Base-by-base conservation (phyloP, 441 rosid species). In the Metrosideros polymorpha region DNA sequence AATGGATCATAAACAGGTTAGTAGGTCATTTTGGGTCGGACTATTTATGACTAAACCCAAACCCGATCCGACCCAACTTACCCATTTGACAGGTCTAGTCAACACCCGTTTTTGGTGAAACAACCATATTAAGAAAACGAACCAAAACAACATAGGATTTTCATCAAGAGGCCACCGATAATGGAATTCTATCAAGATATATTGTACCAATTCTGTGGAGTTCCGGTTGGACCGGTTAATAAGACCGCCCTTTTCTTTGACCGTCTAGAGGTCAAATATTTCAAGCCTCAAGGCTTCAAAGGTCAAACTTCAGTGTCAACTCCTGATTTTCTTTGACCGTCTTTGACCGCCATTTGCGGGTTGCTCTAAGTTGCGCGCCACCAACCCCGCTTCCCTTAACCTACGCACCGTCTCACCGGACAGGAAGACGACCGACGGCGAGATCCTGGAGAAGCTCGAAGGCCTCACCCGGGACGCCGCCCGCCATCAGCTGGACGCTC, bases 401-500 rank as follows among this genome's bases (percentile, higher is more conserved):
- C 79, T 10, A 10, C 79, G 17, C 43, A 3, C n/a, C 47, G 79
- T 39, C 47, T 39, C 79, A 3, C 8, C 79, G 79, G 79, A 39
- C 79, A 22, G 39, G 47, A 71, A 39, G 79, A 22, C 88, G 89
- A 32, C 86, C 10, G 90, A 87, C 89, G 89, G 87, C 25, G 92
- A 87, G 55, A 82, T 91, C 43, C 88, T 89, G 55, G 71, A 43
- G 66, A 87, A 86, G 86, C 85, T 92, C 75, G 92, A 92, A 71
- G 93, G 89, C 17, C 86, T 87, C 35, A 91, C 92, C 43, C 84
- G 83, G 89, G 84, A 88, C 89, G 86, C 92, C 63, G 9, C 12
- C 27, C 85, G 43, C 75, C 90, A 88, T 89, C 93, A 91, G 90
- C 83, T 83, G 24, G 89, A 91, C 25, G 86, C 93, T n/a, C 91